These are phyloP conservation scores for Aureobasidium lini DNA, from an alignment of 2,329 filamentous ascomycete genomes.

Conservation along the genomic window DNA sequence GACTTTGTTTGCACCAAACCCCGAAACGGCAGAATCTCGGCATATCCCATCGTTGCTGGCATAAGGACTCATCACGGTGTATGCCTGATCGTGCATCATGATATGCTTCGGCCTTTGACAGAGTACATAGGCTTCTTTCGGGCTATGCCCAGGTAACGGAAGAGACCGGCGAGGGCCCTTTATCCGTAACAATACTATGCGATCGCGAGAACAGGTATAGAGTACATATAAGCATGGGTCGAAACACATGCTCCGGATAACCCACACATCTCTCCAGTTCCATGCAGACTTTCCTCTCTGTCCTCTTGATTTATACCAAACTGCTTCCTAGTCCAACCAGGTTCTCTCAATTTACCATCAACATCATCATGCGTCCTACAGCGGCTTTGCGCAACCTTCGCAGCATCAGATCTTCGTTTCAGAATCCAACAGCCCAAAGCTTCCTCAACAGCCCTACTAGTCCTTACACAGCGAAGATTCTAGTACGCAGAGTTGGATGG, in stretches of 20 bases:
- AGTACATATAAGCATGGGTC: neutral
- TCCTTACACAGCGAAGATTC: neutral
- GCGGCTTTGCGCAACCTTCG: neutral
- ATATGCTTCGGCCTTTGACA: neutral
- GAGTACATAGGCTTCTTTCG: neutral
- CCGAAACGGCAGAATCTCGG: conserved; percentile 1
- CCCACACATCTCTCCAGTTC: no score
- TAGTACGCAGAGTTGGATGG: neutral
- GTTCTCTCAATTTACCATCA: neutral
- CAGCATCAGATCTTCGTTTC: neutral
- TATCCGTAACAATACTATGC: neutral
- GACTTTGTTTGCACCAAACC: neutral
- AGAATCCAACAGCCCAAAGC: neutral
- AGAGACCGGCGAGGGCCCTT: neutral
- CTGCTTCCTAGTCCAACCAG: no score
- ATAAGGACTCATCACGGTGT: neutral
- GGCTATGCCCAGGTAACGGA: neutral
- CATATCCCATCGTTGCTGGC: neutral
- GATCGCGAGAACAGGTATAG: neutral
- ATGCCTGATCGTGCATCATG: neutral
- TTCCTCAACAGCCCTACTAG: neutral
- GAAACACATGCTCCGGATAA: no score
- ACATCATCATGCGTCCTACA: neutral
- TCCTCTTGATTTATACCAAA: no score
- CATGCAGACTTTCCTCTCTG: no score